Base-by-base conservation (phyloP, 2,329 filamentous ascomycete genomes). In the Plenodomus biglobosus region DNA sequence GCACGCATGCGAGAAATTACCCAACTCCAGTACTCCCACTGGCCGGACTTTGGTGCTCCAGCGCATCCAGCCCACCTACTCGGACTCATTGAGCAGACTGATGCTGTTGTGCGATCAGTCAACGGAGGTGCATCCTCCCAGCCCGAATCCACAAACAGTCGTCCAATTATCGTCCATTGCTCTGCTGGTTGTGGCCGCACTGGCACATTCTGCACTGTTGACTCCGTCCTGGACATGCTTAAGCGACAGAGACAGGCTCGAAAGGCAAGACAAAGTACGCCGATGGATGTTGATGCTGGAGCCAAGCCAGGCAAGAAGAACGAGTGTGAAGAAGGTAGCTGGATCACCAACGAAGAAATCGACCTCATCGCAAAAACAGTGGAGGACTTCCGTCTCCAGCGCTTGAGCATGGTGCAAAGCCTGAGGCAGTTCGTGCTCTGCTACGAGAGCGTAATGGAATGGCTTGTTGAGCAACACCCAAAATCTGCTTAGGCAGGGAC, bases 371-470 rank as follows among this genome's bases (percentile, higher is more conserved):
- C 89, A 53, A 85, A 85, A 68, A 94, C 92, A 0, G 92, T 99
- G 1, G 88, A 94, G 61, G 91, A 96, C 62, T 96, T 99, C 71
- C 80, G 94, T 47, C 78, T 81, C 40, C 94, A 99, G 75, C 79
- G 94, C 56, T 75, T 96, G 17, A 96, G 91, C 72, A 99, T 97
- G 92, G 92, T 99, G 37, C 94, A 97, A 73, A 96, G 88, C 63
- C 75, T 97, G 48, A 80, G 90, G 52, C 94, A 99, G 70, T 97
- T 88, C 74, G 92, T 96, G 41, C 83, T 99, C 27, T 99, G 94
- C 72, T 99, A 99, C 71, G 94, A 99, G 76, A 95, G 89, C 35
- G 81, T 97, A 6, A 76, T 95, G 45, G 92, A 97, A 73, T 99
- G 92, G 91, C 73, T 94, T 21, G 77, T 79, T 10, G 72, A 76